Evolutionary conservation across 768 basidiomycete genomes (phyloP), one percentile per base, ranked within the genome.

Genomic region (Cystofilobasidium ferigula): DNA sequence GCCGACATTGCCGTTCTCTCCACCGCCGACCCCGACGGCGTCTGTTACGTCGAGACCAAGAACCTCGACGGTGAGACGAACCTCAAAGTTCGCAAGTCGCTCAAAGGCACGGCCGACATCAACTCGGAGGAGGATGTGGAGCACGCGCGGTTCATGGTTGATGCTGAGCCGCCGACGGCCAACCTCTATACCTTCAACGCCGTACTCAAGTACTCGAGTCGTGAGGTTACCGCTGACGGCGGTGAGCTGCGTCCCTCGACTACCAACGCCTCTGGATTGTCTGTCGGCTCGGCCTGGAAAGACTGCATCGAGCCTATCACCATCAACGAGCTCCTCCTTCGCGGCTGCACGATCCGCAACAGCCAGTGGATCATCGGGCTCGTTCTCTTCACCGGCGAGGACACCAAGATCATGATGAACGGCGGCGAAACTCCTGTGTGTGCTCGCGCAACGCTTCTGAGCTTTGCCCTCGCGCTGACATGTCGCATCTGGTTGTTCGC

Each of bases 51-150:
- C 61, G 94, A 98, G 80, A 98, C 94, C 53, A 98, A 98, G 81
- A 97, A 98, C 73, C 77, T 98, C 62, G 94, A 98, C 71, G 94
- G 94, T 1, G 94, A 98, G 78, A 97, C 94, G 54, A 98, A 98
- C 74, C 78, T 98, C 71, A 99, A 99, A 77, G 84, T 86, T 8
- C 83, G 94, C 26, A 84, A 81, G 73, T 82, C 88, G 9, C 75
- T 91, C 59, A 83, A 80, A 57, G 88, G 86, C 0, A 94, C 93
- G 0, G 80, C 86, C 26, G 76, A 79, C 45, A 86, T 95, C 69
- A 74, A 78, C 16, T 86, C 85, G 2, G 94, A 98, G 73, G 92
- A 94, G 71, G 94, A 97, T 74, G 74, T 94, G 61, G 89, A 93
- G 71, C 86, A 86, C 64, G 84, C 88, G 0, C 81, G 85, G 0